Conservation (phyloP, 495 filamentous ascomycete genomes). For the Hypoxylon trugodes region DNA sequence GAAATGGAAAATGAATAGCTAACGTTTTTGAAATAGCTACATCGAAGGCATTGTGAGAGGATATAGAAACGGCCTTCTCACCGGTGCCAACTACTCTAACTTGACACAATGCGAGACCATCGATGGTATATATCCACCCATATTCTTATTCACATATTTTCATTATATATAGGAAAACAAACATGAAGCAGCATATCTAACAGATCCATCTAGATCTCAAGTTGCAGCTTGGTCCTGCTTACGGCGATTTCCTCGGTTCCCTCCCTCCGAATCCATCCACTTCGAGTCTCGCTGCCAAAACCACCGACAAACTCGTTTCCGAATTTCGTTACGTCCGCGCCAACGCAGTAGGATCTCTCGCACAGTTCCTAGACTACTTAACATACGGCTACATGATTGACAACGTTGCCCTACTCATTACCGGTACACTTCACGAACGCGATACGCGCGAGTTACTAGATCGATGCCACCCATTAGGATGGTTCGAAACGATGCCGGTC, state of each 20-base stretch:
- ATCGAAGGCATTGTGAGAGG: conserved; percentile 97
- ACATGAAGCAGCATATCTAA: conserved; percentile 21
- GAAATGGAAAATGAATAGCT: conserved; percentile 25
- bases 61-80: conserved; percentile 94
- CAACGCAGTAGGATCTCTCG: conserved; percentile 87
- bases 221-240: conserved; percentile 93
- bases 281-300: conserved; percentile 90
- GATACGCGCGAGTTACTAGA: conserved; percentile 96
- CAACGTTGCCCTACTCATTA: conserved; percentile 98
- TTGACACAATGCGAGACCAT: conserved; percentile 98
- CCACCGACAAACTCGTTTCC: conserved; percentile 95
- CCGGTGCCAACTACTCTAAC: conserved; percentile 90
- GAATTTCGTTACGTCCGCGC: conserved; percentile 97
- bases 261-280: conserved; percentile 97
- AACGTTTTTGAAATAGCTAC: conserved; percentile 67
- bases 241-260: conserved; percentile 94
- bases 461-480: conserved; percentile 94
- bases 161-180: too few species aligned
- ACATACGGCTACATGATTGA: conserved; percentile 99
- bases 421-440: conserved; percentile 95
- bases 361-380: conserved; percentile 95
- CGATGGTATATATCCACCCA: conserved; percentile 70
- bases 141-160: too few species aligned
- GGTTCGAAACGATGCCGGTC: conserved; percentile 99
- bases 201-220: conserved; percentile 79